A percentile compares a stretch with the other conserved stretches of the same genome.
phyloP scores from a whole-genome alignment of 345 rosid species.

The Boechera divaricarpa region DNA sequence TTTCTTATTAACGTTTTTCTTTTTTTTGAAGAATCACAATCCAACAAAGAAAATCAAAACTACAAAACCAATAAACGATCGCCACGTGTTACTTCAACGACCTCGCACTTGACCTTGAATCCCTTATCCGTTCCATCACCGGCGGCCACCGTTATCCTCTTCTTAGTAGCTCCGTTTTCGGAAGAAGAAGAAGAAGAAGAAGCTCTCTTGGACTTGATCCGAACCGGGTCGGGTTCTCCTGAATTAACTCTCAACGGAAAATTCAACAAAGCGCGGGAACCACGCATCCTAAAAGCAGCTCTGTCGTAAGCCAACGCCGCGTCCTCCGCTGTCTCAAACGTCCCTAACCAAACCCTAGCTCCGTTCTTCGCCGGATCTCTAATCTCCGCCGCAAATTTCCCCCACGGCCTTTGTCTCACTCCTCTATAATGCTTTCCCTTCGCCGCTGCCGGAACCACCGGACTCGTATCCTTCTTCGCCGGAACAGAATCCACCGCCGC shows the following conservation, averaged over 20 bases:
- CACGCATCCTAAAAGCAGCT: slow-evolving; percentile 97
- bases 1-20: slow-evolving; percentile 15
- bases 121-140: slow-evolving; percentile 39
- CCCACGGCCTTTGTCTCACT: slow-evolving; percentile 99
- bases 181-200: slow-evolving; percentile 41
- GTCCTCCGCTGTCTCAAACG: slow-evolving; percentile 96
- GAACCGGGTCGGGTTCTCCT: slow-evolving; percentile 95
- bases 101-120: slow-evolving; percentile 44
- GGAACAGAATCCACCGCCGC: slow-evolving; percentile 14
- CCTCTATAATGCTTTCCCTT: slow-evolving; percentile 92
- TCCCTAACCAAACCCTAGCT: slow-evolving; percentile 97
- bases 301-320: slow-evolving; percentile 97
- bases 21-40: background rate
- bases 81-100: slow-evolving; percentile 49
- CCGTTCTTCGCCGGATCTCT: slow-evolving; percentile 98
- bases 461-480: slow-evolving; percentile 27
- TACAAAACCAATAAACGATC: slow-evolving; percentile 44
- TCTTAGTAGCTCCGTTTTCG: slow-evolving; percentile 59
- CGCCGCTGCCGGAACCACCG: slow-evolving; percentile 35
- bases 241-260: slow-evolving; percentile 90
- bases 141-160: slow-evolving; percentile 58
- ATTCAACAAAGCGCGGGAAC: slow-evolving; percentile 88
- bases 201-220: slow-evolving; percentile 81
- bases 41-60: slow-evolving; percentile 27
- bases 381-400: slow-evolving; percentile 98